These are phyloP conservation scores for Pogostemon cablin DNA, from an alignment of 257 asterid species.

Conservation along the genomic window DNA sequence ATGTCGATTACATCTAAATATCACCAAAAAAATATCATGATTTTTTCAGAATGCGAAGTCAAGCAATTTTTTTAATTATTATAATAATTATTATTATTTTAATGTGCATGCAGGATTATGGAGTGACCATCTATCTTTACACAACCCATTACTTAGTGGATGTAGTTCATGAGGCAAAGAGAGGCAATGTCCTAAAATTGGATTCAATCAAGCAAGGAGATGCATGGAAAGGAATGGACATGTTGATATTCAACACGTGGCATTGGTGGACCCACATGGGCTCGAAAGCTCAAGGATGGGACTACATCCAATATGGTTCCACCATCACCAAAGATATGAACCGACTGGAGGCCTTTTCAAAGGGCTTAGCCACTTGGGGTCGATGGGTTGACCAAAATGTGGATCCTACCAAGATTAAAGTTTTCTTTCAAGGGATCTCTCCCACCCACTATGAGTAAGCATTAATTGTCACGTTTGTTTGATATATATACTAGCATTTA, in stretches of 20 bases:
- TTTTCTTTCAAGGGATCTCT: slow-evolving; percentile 67
- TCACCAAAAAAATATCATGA: too few species aligned
- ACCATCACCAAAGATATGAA: slow-evolving; percentile 53
- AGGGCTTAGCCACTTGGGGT: slow-evolving; percentile 62
- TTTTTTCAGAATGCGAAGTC: too few species aligned
- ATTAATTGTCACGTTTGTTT: too few species aligned
- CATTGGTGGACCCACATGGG: slow-evolving; percentile 71
- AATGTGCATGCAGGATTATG: slow-evolving; percentile 34
- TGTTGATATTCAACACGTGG: slow-evolving; percentile 69
- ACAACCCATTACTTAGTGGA: slow-evolving; percentile 52
- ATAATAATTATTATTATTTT: too few species aligned
- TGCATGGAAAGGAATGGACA: slow-evolving; percentile 63
- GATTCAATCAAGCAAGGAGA: slow-evolving; percentile 55
- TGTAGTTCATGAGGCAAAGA: slow-evolving; percentile 33
- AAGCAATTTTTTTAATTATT: too few species aligned
- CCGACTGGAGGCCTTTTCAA: slow-evolving; percentile 49
- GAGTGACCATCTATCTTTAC: slow-evolving; percentile 35
- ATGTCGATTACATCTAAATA: too few species aligned
- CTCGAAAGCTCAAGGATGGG: slow-evolving; percentile 53
- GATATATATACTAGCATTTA: not conserved
- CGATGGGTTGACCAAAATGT: slow-evolving; percentile 57
- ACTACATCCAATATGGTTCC: slow-evolving; percentile 49
- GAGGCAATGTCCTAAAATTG: slow-evolving; percentile 51
- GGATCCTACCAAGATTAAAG: slow-evolving; percentile 46
- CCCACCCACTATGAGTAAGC: slow-evolving; percentile 57